Evolutionary conservation across 208 protist genomes (phyloP), one percentile per base, ranked within the genome.

Genomic region (Acanthamoeba divionensis): DNA sequence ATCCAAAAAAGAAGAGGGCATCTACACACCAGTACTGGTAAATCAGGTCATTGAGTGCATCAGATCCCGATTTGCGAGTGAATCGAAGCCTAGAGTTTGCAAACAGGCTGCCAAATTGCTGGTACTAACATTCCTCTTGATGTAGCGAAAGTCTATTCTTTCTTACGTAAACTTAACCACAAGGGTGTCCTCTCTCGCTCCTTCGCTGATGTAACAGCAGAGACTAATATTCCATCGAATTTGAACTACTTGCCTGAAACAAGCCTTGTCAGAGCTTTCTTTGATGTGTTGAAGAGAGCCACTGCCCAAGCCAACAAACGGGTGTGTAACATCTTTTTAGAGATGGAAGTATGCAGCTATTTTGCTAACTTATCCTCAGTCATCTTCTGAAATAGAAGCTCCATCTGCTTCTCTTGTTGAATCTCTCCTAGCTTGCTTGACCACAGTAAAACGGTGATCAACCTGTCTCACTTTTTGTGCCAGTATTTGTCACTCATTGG

Each of bases 1-100:
- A 9, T 82, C 71, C 71, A 82, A 82, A 54, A 82, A 82, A 54
- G 71, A 82, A 54, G 71, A 82, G 71, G 48, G 71, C 38, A 60
- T 82, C 29, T 82, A 82, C 48, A 54, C 47, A 6, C 71, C 71
- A 13, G 71, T 63, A 6, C 41, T 82, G 3, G 71, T 82, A 29
- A 31, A 82, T 9, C 54, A 82, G n/a, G 55, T 80, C 69, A 80
- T 80, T 3, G 36, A 80, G 69, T 80, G 36, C 69, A 50, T 41
- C 45, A 12, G 41, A 13, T 45, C 12, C n/a, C 24, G 69, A 18
- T 82, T 82, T 31, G 71, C 71, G 8, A 54, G 50, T 9, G 71
- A 82, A 18, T 54, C 47, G 12, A 82, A 82, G 71, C 71, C 71
- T 18, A 47, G 71, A 2, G 71, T 82, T 31, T 62, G 71, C 71